These are phyloP conservation scores for Cercophora newfieldiana DNA, from an alignment of 495 filamentous ascomycete genomes.

Conservation along the genomic window DNA sequence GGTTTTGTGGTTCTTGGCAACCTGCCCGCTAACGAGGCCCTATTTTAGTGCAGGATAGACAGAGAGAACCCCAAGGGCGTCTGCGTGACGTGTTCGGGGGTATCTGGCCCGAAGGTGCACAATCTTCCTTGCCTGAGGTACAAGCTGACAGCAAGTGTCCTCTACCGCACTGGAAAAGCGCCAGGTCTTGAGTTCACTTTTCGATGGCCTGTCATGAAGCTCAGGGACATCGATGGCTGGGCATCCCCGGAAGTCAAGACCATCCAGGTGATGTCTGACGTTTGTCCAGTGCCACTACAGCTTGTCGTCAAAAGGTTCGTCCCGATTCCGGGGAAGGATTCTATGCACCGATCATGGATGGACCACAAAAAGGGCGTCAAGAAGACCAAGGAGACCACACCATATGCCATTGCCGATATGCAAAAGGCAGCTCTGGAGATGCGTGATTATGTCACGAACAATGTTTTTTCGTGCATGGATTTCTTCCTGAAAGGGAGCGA, in stretches of 20 bases:
- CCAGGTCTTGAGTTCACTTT: constrained; percentile 23
- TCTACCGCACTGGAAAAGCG: constrained; percentile 21
- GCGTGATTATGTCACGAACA: constrained; percentile 17
- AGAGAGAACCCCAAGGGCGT: constrained; percentile 20
- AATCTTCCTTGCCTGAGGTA: constrained; percentile 27
- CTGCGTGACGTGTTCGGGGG: constrained; percentile 25
- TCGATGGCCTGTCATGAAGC: constrained; percentile 29
- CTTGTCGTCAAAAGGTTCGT: constrained; percentile 25
- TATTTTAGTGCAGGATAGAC: constrained; percentile 13
- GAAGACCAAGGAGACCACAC: constrained; percentile 17
- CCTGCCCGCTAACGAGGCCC: background rate
- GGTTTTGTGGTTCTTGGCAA: background rate
- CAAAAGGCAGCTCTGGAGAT: constrained; percentile 10
- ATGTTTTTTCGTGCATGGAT: constrained; percentile 17
- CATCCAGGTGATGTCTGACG: constrained; percentile 22
- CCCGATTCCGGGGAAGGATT: constrained; percentile 20
- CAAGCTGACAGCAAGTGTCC: constrained; percentile 21
- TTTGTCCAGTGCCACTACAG: constrained; percentile 22
- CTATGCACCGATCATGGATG: constrained; percentile 24
- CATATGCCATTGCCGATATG: constrained; percentile 28
- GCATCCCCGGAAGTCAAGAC: constrained; percentile 12
- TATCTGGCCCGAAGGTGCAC: constrained; percentile 17
- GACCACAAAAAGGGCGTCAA: constrained; percentile 16
- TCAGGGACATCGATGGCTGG: constrained; percentile 27
- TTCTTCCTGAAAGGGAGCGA: constrained; percentile 16